A percentile compares a stretch with the other conserved stretches of the same genome.
phyloP scores from a whole-genome alignment of 176 grass and related monocot genomes.

The Pontederia paniculata region DNA sequence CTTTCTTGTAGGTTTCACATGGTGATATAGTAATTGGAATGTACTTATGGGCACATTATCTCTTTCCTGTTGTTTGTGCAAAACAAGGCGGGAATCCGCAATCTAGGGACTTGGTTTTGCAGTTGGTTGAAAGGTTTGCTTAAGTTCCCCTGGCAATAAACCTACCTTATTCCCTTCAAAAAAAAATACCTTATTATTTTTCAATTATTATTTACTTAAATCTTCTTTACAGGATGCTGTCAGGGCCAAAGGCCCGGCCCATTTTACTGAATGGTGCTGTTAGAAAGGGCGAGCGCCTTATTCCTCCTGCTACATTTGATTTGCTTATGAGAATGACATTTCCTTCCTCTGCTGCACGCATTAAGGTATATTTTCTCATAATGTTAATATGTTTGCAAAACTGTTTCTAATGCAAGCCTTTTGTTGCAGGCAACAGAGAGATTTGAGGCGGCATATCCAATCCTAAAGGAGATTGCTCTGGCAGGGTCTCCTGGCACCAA shows the following conservation, averaged over 20 bases:
- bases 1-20: conserved; percentile 51
- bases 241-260: conserved; percentile 51
- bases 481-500: conserved; percentile 65
- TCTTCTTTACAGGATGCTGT: conserved; percentile 45
- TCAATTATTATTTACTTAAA: conserved; percentile 7
- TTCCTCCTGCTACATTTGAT: conserved; percentile 69
- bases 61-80: conserved; percentile 70
- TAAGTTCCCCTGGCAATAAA: not conserved
- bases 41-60: conserved; percentile 68
- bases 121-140: conserved; percentile 74
- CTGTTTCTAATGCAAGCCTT: not conserved
- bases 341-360: conserved; percentile 38
- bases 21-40: conserved; percentile 71
- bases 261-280: conserved; percentile 81
- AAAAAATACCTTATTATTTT: not conserved
- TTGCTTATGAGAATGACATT: conserved; percentile 67
- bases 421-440: conserved; percentile 77
- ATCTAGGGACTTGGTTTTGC: conserved; percentile 78
- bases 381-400: not conserved
- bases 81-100: conserved; percentile 72
- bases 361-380: conserved; percentile 37
- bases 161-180: no score
- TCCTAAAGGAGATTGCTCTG: conserved; percentile 76
- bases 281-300: conserved; percentile 77
- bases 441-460: conserved; percentile 66